These are phyloP conservation scores for Gossypium lobatum DNA, from an alignment of 441 rosid genomes.

Conservation along the genomic window DNA sequence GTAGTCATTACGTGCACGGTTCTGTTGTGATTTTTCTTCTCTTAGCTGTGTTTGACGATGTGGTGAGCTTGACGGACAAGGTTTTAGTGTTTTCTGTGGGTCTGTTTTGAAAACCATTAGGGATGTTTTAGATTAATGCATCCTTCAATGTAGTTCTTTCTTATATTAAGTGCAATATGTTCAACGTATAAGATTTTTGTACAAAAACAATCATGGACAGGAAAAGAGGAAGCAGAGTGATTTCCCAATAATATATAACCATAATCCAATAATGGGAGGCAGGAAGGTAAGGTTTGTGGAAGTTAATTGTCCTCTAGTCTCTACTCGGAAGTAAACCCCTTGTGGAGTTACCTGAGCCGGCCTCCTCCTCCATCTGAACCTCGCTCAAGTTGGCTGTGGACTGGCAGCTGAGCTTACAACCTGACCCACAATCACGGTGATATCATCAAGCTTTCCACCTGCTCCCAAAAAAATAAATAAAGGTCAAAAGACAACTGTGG, in stretches of 20 bases:
- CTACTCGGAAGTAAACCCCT: background rate
- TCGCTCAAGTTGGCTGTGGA: background rate
- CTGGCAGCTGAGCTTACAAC: slow-evolving; percentile 31
- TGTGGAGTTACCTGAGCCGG: background rate
- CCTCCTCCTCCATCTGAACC: background rate
- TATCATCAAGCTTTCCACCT: slow-evolving; percentile 92
- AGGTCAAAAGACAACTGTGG: background rate
- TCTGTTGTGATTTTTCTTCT: background rate
- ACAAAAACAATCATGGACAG: background rate
- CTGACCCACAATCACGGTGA: slow-evolving; percentile 74
- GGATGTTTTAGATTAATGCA: no score
- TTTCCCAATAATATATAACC: background rate
- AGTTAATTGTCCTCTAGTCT: background rate
- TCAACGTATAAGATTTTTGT: background rate
- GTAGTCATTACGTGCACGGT: background rate
- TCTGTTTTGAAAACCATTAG: background rate
- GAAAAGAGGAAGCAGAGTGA: background rate
- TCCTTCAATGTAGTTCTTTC: background rate
- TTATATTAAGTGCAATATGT: background rate
- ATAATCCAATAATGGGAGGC: background rate
- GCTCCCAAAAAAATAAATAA: slow-evolving; percentile 15
- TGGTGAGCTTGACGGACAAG: background rate
- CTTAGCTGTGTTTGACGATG: background rate
- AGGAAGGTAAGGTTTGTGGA: background rate
- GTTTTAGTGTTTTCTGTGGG: background rate